Evolutionary conservation across 176 grass and related monocot species (phyloP).

Genomic region (Hsuehochloa calcarea): DNA sequence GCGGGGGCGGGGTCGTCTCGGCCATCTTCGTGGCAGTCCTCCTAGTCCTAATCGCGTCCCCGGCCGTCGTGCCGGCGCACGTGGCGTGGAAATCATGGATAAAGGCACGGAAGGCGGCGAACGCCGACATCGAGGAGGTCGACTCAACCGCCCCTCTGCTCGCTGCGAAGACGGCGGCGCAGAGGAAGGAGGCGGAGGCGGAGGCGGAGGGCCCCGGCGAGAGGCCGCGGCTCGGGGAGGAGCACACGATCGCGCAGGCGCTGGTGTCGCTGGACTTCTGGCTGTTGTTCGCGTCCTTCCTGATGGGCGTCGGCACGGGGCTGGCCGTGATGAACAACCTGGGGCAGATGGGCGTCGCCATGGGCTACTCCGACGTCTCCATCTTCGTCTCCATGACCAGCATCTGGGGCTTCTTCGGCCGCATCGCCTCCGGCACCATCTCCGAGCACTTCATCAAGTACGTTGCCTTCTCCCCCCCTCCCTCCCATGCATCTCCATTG

Average conservation of each 20-base stretch:
- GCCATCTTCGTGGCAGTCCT: constrained; percentile 63
- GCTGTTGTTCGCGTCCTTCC: constrained; percentile 83
- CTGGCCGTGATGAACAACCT: constrained; percentile 97
- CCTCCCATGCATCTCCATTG: not conserved
- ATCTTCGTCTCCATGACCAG: constrained; percentile 94
- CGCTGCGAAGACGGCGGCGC: not conserved
- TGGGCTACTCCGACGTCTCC: constrained; percentile 87
- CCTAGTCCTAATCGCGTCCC: constrained; percentile 66
- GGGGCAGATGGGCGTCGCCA: constrained; percentile 89
- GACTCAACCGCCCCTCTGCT: not conserved
- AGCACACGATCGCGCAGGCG: constrained; percentile 82
- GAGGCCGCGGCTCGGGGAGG: constrained; percentile 71
- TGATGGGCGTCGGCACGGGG: constrained; percentile 85
- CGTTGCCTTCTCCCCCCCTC: not conserved
- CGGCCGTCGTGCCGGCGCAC: constrained; percentile 62
- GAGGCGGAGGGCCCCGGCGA: not conserved
- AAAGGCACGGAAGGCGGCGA: constrained; percentile 18
- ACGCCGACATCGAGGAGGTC: constrained; percentile 44
- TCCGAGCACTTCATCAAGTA: constrained; percentile 98
- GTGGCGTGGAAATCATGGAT: constrained; percentile 41
- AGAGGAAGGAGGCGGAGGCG: not conserved
- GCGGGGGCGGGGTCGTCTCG: constrained; percentile 40
- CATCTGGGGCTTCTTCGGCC: constrained; percentile 98
- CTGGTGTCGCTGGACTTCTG: constrained; percentile 72
- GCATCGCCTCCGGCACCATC: constrained; percentile 80